Percentiles rank a stretch among this genome's conserved stretches.
Evolutionary conservation across 139 green algal species (phyloP).

Genomic region (Edaphochlamys debaryana): DNA sequence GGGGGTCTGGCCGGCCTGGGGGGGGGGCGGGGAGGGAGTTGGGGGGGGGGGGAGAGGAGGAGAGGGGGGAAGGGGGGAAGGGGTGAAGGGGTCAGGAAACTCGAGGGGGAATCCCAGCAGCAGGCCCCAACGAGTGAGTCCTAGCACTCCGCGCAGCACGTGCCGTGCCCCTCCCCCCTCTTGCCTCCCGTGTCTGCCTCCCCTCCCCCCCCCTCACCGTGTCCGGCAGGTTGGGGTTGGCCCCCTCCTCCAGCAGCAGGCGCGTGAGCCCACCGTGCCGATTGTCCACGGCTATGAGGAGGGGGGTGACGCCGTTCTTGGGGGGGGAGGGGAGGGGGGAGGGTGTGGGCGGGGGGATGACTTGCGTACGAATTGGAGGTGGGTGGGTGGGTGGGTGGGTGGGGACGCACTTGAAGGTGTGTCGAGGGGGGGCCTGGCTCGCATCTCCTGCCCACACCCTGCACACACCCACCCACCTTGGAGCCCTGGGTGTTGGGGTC

Average conservation of each 20-base stretch:
- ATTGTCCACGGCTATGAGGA: slow-evolving; percentile 23
- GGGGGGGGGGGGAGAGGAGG: background rate
- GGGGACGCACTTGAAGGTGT: too few species aligned
- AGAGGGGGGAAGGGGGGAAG: background rate
- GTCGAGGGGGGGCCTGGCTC: too few species aligned
- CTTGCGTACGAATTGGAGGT: background rate
- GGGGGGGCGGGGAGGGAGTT: background rate
- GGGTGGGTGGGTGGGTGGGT: too few species aligned
- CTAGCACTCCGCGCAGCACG: too few species aligned
- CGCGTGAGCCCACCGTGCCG: slow-evolving; percentile 6
- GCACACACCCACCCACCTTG: too few species aligned
- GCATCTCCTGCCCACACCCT: too few species aligned
- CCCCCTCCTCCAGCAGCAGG: slow-evolving; percentile 23
- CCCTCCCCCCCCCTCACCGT: slow-evolving; percentile 2
- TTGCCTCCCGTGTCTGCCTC: too few species aligned
- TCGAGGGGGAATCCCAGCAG: too few species aligned
- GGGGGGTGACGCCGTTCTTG: slow-evolving; percentile 16
- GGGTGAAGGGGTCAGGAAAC: too few species aligned
- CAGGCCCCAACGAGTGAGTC: too few species aligned
- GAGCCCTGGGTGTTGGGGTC: slow-evolving; percentile 39
- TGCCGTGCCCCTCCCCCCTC: too few species aligned
- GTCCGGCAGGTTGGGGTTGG: slow-evolving; percentile 25
- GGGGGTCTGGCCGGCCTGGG: slow-evolving; percentile 5
- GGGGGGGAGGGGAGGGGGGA: background rate
- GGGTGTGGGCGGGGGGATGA: too few species aligned